Base-by-base conservation (phyloP, 2,329 filamentous ascomycete genomes). In the Paraconiothyrium sp. region DNA sequence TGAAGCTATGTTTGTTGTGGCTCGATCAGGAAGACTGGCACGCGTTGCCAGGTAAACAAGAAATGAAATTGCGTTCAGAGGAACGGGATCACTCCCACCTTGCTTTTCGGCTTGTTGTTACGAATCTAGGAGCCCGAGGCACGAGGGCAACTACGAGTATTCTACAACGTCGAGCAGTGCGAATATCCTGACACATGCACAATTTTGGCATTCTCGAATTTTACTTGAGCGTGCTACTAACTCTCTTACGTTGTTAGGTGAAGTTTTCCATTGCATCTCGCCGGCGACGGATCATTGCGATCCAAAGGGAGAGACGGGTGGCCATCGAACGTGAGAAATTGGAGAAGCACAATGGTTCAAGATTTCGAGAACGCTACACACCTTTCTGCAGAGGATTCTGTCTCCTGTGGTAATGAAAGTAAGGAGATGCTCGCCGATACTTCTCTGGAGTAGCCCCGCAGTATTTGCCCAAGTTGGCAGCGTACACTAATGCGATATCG, bases 31-130 rank as follows among this genome's bases (percentile, higher is more conserved):
- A 46, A 34, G 22, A 16, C 11, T 47, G 60, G 64, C 66, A 67
- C 62, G 64, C 39, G 62, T 64, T 65, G 50, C 55, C 56, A 20
- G 48, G 64, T 16, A 60, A 60, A 59, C 60, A 35, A 35, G 27
- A 58, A 51, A 57, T 46, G 24, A 10, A 8, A 4, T 32, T 16
- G 10, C 10, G 37, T 30, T 49, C 41, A 34, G 54, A 22, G 22
- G 30, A 22, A 20, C 11, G 22, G 43, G 22, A 41, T 27, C 5
- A 16, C 32, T 6, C 41, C 54, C 47, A 43, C 20, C 35, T 54
- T n/a, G 11, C 35, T 16, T 14, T 24, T 37, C 22, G 9, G 37
- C 3, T 4, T 6, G 13, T n/a, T 48, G 3, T 30, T 48, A 16
- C 16, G 24, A 22, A 32, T 44, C 35, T 30, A n/a, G 35, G 41